phyloP scores from a whole-genome alignment of 108 stramenopile species.

The Conticribra guillardii region DNA sequence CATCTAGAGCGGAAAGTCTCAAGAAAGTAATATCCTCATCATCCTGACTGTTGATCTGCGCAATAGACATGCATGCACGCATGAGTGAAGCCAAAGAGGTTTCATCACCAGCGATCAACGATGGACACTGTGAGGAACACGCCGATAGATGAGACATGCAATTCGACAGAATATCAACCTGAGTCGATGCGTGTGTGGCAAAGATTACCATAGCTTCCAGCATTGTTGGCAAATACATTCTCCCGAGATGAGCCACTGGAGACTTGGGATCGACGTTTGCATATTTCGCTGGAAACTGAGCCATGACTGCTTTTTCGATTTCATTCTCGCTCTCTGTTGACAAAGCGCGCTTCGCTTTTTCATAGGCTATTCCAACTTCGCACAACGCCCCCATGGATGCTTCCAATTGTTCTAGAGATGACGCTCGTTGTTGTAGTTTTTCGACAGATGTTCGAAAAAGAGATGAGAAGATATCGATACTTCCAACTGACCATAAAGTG shows the following conservation, averaged over 20 bases:
- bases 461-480: conserved; percentile 13
- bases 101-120: conserved; percentile 57
- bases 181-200: conserved; percentile 18
- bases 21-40: conserved; percentile 20
- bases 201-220: conserved; percentile 30
- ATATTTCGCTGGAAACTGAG: conserved; percentile 14
- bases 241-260: conserved; percentile 34
- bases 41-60: conserved; percentile 4
- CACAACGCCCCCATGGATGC: conserved; percentile 37
- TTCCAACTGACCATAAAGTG: conserved; percentile 40
- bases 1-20: conserved; percentile 58
- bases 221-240: conserved; percentile 23
- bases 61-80: conserved; percentile 51
- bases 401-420: conserved; percentile 16
- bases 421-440: neutral
- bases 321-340: conserved; percentile 19
- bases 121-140: conserved; percentile 50
- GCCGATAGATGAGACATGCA: conserved; percentile 36
- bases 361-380: conserved; percentile 51
- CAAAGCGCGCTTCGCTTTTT: conserved; percentile 46
- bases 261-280: conserved; percentile 33
- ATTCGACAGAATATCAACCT: conserved; percentile 10
- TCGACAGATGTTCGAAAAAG: conserved; percentile 6
- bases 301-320: conserved; percentile 8
- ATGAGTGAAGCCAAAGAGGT: conserved; percentile 39